Conservation (phyloP, 441 rosid species). For the Codiaeum variegatum region DNA sequence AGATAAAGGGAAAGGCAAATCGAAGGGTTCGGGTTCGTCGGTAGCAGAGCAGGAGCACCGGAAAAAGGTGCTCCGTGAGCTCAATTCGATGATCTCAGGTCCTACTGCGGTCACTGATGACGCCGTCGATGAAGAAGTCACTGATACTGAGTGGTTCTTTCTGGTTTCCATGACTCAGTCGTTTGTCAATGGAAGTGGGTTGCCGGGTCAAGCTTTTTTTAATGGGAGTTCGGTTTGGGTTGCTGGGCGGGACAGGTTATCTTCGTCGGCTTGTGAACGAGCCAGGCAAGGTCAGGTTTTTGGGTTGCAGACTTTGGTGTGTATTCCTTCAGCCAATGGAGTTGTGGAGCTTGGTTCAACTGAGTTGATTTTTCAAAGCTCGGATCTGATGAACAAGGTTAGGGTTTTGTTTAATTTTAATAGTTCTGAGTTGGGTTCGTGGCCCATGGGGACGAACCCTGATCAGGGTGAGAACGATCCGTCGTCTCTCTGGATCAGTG, state of each 20-base stretch:
- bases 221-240: slow-evolving; percentile 67
- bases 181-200: slow-evolving; percentile 57
- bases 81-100: slow-evolving; percentile 81
- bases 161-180: slow-evolving; percentile 90
- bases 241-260: slow-evolving; percentile 60
- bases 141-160: slow-evolving; percentile 95
- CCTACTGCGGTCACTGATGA: slow-evolving; percentile 63
- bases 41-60: slow-evolving; percentile 75
- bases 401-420: slow-evolving; percentile 58
- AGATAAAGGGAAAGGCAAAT: slow-evolving; percentile 49
- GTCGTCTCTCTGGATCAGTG: slow-evolving; percentile 65
- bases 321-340: slow-evolving; percentile 75
- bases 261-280: slow-evolving; percentile 61
- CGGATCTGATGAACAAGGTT: slow-evolving; percentile 84
- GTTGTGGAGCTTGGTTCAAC: slow-evolving; percentile 90
- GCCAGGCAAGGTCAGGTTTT: slow-evolving; percentile 70
- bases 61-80: slow-evolving; percentile 71
- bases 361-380: slow-evolving; percentile 57
- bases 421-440: slow-evolving; percentile 51
- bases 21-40: slow-evolving; percentile 29
- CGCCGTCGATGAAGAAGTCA: slow-evolving; percentile 79
- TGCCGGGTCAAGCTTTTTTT: slow-evolving; percentile 70
- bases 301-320: slow-evolving; percentile 80
- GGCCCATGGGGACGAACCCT: slow-evolving; percentile 42
- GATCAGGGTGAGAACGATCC: slow-evolving; percentile 90